phyloP scores from a whole-genome alignment of 2,329 filamentous ascomycete genomes.

The Chrysoporthe deuterocubensis region DNA sequence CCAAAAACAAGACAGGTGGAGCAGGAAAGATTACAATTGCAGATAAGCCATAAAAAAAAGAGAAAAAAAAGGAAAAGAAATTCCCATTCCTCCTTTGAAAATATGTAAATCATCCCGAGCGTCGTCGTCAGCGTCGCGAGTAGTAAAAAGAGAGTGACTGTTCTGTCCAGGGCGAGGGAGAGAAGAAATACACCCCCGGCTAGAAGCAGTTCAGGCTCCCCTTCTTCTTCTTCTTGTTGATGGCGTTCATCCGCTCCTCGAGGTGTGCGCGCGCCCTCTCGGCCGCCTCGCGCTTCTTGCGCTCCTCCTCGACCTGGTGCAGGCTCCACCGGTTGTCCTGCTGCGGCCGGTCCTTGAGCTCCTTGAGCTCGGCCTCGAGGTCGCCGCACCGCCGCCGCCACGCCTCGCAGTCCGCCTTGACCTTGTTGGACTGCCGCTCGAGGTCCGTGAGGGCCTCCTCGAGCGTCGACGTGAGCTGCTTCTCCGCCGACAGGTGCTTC shows the following conservation, averaged over 20 bases:
- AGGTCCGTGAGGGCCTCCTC: conserved; percentile 95
- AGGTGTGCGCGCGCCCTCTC: conserved; percentile 87
- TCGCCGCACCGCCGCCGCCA: conserved; percentile 86
- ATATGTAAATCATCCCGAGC: conserved; percentile 14
- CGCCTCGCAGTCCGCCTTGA: conserved; percentile 85
- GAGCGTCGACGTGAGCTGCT: conserved; percentile 91
- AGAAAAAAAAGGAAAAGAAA: neutral
- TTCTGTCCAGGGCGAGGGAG: neutral
- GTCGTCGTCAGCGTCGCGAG: conserved; percentile 18
- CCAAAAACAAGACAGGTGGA: neutral
- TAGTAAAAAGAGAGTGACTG: neutral
- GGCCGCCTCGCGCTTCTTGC: conserved; percentile 86
- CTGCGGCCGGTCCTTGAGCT: conserved; percentile 60
- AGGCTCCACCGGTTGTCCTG: conserved; percentile 69
- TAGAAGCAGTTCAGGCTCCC: conserved; percentile 97
- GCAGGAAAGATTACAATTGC: neutral
- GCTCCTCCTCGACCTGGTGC: conserved; percentile 94
- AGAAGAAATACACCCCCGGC: too few species aligned
- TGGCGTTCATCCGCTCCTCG: conserved; percentile 91
- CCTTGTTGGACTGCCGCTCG: conserved; percentile 87
- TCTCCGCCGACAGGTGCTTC: conserved; percentile 94
- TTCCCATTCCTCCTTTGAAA: conserved; percentile 14
- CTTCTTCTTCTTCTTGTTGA: conserved; percentile 95
- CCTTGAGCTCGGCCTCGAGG: conserved; percentile 73
- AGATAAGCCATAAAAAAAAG: neutral